Evolutionary conservation across 176 grass and related monocot genomes (phyloP), one percentile per base, ranked within the genome.

Genomic region (Pharus latifolius): DNA sequence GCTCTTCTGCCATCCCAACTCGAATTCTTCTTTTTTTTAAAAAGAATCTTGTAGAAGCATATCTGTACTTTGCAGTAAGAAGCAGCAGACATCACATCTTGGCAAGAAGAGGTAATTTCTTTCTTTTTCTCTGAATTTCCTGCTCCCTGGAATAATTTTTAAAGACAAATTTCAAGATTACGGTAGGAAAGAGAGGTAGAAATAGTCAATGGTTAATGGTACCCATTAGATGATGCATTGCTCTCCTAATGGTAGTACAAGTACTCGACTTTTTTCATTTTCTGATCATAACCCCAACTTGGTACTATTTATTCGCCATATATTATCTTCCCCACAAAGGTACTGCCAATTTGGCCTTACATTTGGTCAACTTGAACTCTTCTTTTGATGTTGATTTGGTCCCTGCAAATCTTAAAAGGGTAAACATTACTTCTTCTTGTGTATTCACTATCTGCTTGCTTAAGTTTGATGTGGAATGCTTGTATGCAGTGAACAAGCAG

Each of bases 311-410:
- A 5, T 32, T 70, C 66, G 23, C 24, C 6, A 35, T 64, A 19
- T 34, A 9, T 60, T 49, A 15, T 33, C 54, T 68, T 67, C 7
- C 15, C 63, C 46, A 51, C 10, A 29, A 65, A 51, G 52, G 79
- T 50, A 44, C 69, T 28, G 19, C 55, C 46, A 37, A 62, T 41
- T 55, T 52, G 24, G 42, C 4, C 46, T 46, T 61, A 75, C 73
- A 55, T 62, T 45, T 34, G 47, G 26, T 69, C 80, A 76, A 55
- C 10, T 76, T 54, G 64, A 2, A 23, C 63, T 25, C 64, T 35
- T 63, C 64, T 70, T 42, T 53, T 60, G 48, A 54, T 55, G 42
- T 33, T 60, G 56, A 14, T 74, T n/a, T 74, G 56, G 74, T 26
- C 62, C 44, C 48, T 67, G 35, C 8, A 9, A 38, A 38, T 5